Evolutionary conservation across 352 stramenopile genomes (phyloP).

Genomic region (Sclerospora graminicola): DNA sequence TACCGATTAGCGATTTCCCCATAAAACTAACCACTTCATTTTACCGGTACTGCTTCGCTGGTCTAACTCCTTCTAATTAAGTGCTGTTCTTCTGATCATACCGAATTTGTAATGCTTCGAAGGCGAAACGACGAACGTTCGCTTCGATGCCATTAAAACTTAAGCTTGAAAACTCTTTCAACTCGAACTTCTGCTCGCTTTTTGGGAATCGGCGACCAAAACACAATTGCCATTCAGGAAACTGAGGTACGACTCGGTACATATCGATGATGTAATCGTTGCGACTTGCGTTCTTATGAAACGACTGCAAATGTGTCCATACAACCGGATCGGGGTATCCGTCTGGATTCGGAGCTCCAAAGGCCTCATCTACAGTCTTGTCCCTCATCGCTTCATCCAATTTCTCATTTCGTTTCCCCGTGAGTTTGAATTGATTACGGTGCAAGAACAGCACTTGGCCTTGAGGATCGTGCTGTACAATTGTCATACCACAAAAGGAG

Average conservation of each 20-base stretch:
- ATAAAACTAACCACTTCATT: no score
- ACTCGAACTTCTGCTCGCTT: constrained; percentile 24
- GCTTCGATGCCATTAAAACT: no score
- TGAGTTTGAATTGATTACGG: constrained; percentile 72
- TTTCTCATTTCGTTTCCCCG: constrained; percentile 44
- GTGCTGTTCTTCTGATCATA: no score
- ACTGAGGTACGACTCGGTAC: constrained; percentile 15
- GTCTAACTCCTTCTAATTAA: no score
- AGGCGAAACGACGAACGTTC: no score
- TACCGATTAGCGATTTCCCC: no score
- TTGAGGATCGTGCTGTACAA: constrained; percentile 63
- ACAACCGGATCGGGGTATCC: constrained; percentile 24
- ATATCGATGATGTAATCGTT: constrained; percentile 30
- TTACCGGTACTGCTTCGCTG: no score
- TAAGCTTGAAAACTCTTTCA: constrained; percentile 14
- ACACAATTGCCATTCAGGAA: constrained; percentile 35
- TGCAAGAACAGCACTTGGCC: constrained; percentile 76
- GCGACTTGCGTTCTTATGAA: constrained; percentile 25
- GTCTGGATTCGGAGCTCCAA: background rate
- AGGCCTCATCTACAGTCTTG: background rate
- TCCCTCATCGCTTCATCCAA: no score
- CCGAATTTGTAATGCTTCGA: no score
- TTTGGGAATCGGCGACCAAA: constrained; percentile 27
- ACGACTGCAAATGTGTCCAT: constrained; percentile 54
- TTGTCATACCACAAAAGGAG: constrained; percentile 72